A percentile compares a stretch with the other conserved stretches of the same genome.
Evolutionary conservation across 805 yeast genomes (phyloP).

Genomic region (Wickerhamomyces tratensis): DNA sequence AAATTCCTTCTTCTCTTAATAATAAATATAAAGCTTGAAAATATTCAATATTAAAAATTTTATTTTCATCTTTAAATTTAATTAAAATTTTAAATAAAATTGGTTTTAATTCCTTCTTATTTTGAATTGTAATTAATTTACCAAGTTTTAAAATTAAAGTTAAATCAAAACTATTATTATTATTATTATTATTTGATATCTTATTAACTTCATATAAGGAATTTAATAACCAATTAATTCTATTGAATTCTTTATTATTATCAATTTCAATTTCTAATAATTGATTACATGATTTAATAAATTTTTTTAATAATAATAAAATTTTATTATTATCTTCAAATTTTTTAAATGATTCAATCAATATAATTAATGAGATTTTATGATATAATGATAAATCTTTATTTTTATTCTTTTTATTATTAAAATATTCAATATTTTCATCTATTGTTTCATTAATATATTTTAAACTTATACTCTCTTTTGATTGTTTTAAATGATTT

Average conservation of each 20-base stretch:
- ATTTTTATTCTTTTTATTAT: conserved; percentile 2
- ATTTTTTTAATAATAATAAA: conserved; percentile 6
- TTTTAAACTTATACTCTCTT: conserved; percentile 17
- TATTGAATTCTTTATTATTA: too few relatives aligned
- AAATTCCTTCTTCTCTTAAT: conserved; percentile 17
- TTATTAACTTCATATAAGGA: conserved; percentile 11
- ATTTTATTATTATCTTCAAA: background rate
- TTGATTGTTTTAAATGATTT: conserved; percentile 29
- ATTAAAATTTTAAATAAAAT: conserved; percentile 21
- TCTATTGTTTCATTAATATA: conserved; percentile 14
- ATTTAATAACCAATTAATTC: conserved; percentile 19
- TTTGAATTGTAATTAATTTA: background rate
- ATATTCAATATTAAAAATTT: conserved; percentile 12
- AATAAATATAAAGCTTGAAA: conserved; percentile 26
- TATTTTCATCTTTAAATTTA: conserved; percentile 10
- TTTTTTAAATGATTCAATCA: background rate
- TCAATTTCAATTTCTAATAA: too few relatives aligned
- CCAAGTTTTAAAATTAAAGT: conserved; percentile 3
- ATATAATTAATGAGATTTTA: conserved; percentile 9
- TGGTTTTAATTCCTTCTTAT: conserved; percentile 8
- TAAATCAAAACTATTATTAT: too few relatives aligned
- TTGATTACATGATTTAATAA: too few relatives aligned
- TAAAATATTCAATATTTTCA: conserved; percentile 3
- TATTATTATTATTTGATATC: too few relatives aligned
- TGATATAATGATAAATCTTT: conserved; percentile 5